These are phyloP conservation scores for Globisporangium barbulae DNA, from an alignment of 352 stramenopile species.

Conservation along the genomic window DNA sequence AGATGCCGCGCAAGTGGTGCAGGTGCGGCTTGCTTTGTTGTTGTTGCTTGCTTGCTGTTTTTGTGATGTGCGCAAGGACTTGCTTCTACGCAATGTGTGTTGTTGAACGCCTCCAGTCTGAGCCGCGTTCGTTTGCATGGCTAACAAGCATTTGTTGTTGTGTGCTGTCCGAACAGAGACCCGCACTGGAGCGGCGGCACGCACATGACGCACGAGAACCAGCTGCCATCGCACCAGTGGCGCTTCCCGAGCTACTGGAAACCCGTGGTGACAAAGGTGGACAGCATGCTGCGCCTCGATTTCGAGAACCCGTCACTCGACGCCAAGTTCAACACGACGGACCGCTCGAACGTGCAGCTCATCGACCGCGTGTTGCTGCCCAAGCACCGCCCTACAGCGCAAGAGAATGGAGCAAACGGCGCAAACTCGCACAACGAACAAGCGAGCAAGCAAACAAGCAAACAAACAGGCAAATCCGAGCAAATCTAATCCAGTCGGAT, in stretches of 20 bases:
- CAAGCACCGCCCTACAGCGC: constrained; percentile 22
- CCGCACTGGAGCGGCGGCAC: constrained; percentile 69
- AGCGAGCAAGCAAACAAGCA: background rate
- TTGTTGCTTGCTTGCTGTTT: constrained; percentile 8
- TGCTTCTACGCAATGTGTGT: background rate
- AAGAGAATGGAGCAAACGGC: background rate
- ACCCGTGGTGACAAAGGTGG: constrained; percentile 74
- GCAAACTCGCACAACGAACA: background rate
- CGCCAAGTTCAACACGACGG: constrained; percentile 62
- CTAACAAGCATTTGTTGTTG: constrained; percentile 3
- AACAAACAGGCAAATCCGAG: background rate
- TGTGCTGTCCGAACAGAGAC: constrained; percentile 35
- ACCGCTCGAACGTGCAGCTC: constrained; percentile 80
- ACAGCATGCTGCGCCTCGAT: constrained; percentile 81
- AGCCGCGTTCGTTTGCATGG: background rate
- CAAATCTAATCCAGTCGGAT: too few species aligned
- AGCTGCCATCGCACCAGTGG: constrained; percentile 72
- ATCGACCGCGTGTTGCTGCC: constrained; percentile 67
- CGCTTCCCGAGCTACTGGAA: constrained; percentile 79
- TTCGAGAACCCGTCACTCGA: constrained; percentile 83
- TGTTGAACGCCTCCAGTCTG: background rate
- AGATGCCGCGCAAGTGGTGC: constrained; percentile 85
- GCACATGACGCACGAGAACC: constrained; percentile 47
- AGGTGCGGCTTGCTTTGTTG: constrained; percentile 34
- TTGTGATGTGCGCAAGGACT: background rate